Percentiles rank a stretch among this genome's conserved stretches.
phyloP scores from a whole-genome alignment of 139 green algal genomes.

The Ettlia oleoabundans region DNA sequence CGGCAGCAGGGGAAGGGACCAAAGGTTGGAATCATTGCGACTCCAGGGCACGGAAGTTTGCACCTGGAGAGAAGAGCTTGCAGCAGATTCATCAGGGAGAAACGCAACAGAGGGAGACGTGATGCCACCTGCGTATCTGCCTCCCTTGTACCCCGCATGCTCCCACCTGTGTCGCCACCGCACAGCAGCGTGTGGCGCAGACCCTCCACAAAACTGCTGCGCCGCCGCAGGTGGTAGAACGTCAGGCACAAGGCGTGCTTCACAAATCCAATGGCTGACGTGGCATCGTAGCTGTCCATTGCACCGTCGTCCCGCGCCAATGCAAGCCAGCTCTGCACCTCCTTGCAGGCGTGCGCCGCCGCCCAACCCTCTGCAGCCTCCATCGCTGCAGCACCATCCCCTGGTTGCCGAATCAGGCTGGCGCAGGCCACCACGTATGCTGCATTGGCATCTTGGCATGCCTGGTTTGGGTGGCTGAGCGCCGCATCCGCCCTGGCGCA shows the following conservation, averaged over 20 bases:
- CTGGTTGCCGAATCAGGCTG: constrained; percentile 48
- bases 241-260: constrained; percentile 48
- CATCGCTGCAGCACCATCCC: constrained; percentile 43
- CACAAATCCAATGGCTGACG: constrained; percentile 30
- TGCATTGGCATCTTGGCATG: constrained; percentile 50
- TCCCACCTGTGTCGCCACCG: constrained; percentile 54
- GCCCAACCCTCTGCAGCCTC: constrained; percentile 41
- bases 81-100: background rate
- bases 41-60: no score
- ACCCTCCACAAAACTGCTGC: constrained; percentile 22
- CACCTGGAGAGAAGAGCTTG: background rate
- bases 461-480: constrained; percentile 52
- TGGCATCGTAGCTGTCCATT: constrained; percentile 6
- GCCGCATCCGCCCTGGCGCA: constrained; percentile 27
- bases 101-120: background rate
- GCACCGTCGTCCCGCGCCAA: background rate
- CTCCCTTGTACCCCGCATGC: no score
- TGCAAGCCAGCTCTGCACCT: constrained; percentile 43
- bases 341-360: background rate
- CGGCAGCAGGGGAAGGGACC: background rate
- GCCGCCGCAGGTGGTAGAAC: constrained; percentile 34
- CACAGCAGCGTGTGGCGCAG: constrained; percentile 46
- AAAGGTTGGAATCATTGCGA: background rate
- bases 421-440: constrained; percentile 58
- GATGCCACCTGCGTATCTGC: no score